Evolutionary conservation across 805 yeast species (phyloP).

Genomic region (Saccharomycopsis sp.): DNA sequence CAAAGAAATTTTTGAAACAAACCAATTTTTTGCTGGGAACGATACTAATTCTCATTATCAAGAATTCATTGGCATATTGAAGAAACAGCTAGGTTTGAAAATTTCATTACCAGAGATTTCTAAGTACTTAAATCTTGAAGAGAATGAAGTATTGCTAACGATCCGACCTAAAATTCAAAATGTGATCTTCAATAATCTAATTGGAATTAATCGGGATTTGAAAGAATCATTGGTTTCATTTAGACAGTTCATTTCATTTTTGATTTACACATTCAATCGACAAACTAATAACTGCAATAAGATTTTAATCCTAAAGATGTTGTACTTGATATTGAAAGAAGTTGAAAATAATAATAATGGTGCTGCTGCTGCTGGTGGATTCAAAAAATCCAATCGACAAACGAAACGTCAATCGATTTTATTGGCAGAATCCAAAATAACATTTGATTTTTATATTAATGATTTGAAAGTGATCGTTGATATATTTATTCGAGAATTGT

Average conservation of each 20-base stretch:
- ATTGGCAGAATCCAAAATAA: neutral
- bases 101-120: neutral
- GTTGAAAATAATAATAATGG: constrained; percentile 6
- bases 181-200: constrained; percentile 11
- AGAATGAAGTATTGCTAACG: constrained; percentile 10
- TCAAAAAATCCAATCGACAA: neutral
- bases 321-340: constrained; percentile 35
- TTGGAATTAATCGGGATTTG: constrained; percentile 10
- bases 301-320: constrained; percentile 46
- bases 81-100: neutral
- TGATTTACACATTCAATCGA: constrained; percentile 48
- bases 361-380: no score
- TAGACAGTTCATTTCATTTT: constrained; percentile 39
- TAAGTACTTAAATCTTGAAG: constrained; percentile 5
- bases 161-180: constrained; percentile 15
- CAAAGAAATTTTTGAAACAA: constrained; percentile 16
- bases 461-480: constrained; percentile 52
- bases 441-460: constrained; percentile 37
- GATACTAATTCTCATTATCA: constrained; percentile 1
- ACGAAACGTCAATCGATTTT: neutral
- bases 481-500: constrained; percentile 49
- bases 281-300: constrained; percentile 47
- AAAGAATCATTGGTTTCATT: constrained; percentile 22
- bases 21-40: constrained; percentile 7
- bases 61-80: constrained; percentile 12